Base-by-base conservation (phyloP, 2,329 filamentous ascomycete genomes). In the Apiospora kogelbergensis region DNA sequence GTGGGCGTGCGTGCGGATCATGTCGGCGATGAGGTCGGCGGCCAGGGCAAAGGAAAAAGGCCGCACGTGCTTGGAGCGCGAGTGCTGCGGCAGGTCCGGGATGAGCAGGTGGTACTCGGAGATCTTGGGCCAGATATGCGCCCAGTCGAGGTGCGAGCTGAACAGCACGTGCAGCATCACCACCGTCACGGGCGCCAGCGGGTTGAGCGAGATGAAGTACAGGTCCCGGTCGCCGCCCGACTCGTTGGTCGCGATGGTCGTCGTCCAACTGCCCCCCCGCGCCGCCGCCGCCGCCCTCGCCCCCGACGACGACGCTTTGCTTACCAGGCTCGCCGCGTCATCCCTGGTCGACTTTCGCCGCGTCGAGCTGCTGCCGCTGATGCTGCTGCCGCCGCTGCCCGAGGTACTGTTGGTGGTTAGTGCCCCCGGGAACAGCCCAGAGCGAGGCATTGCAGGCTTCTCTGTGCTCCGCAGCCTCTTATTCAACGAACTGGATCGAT, bases 81-180 rank as follows among this genome's bases (percentile, higher is more conserved):
- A 82, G 71, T 84, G 81, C 10, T 76, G 76, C 4, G 80, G 80
- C 10, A 83, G 72, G 70, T 83, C 81, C 40, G 79, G 77, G 4
- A 80, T 69, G 10, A 84, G 75, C 15, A 84, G 74, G 70, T 82
- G 81, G 70, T 81, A 82, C 63, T 78, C 74, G 1, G 74, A 45
- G 2, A 84, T 74, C 67, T 78, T 76, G 20, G 78, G 76, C 65
- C 76, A 76, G 60, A 82, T 78, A 68, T 76, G 74, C 2, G 70
- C 70, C 73, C 73, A 81, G 67, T 81, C 80, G 20, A 80, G 73
- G 67, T 77, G 76, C 1, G 74, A 81, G 63, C 74, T 77, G 45
- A 80, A 71, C 6, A 79, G 70, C 9, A 77, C 73, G 65, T 81
- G 78, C 7, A 80, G 74, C 41, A 80, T 72, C 20, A 80, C 69